Conservation (phyloP, 805 yeast species). For the Candida yuanshanica region DNA sequence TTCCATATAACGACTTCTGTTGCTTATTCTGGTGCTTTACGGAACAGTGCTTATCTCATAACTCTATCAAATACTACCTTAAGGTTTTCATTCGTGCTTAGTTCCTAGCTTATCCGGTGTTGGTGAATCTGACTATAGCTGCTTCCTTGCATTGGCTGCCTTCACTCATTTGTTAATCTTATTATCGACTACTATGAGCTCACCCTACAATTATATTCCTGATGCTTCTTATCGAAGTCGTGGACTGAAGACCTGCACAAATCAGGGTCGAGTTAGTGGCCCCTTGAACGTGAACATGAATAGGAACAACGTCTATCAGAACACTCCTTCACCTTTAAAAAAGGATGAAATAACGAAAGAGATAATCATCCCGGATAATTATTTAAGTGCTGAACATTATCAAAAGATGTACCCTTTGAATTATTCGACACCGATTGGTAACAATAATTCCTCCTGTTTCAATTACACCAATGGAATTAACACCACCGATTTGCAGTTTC, state of each 20-base stretch:
- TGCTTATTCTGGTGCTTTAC: too few species aligned
- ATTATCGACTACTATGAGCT: not conserved
- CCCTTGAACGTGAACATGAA: not conserved
- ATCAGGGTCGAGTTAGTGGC: not conserved
- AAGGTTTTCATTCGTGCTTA: too few species aligned
- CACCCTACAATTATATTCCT: not conserved
- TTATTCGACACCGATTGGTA: not conserved
- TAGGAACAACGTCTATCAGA: not conserved
- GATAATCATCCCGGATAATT: not conserved
- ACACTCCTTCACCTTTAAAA: not conserved
- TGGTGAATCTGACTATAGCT: too few species aligned
- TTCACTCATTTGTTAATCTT: too few species aligned
- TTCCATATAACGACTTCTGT: too few species aligned
- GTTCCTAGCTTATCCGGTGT: too few species aligned
- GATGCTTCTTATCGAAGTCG: not conserved
- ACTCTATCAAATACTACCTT: too few species aligned
- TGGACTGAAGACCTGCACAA: not conserved
- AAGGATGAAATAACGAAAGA: not conserved
- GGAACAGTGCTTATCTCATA: too few species aligned
- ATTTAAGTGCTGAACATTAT: not conserved
- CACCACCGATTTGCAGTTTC: not conserved
- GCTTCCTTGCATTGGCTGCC: too few species aligned
- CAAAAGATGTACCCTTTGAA: not conserved
- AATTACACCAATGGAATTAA: not conserved
- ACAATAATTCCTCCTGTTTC: not conserved